A percentile compares a stretch with the other conserved stretches of the same genome.
Conservation (phyloP, 306 rosid species). For the Dicorynia guianensis region DNA sequence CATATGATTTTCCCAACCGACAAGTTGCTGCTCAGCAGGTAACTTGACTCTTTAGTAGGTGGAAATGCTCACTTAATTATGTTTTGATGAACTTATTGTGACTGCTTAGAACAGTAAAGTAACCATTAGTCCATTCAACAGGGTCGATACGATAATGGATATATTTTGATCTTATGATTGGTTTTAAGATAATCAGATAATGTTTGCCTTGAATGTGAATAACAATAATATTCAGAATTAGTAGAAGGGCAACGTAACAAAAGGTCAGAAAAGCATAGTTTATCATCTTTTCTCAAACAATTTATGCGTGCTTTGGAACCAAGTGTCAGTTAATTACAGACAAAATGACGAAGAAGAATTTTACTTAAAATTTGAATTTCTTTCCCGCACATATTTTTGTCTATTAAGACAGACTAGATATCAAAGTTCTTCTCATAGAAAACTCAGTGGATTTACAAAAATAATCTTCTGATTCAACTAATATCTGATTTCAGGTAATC, state of each 20-base stretch:
- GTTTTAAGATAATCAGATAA: not conserved
- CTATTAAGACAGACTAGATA: not conserved
- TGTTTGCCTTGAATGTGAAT: not conserved
- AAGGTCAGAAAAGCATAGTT: not conserved
- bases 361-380: not conserved
- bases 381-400: not conserved
- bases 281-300: not conserved
- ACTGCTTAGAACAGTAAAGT: not conserved
- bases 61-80: not conserved
- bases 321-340: not conserved
- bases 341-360: not conserved
- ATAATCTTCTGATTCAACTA: not conserved
- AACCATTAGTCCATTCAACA: not conserved
- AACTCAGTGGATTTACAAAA: not conserved
- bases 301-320: not conserved
- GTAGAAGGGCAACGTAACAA: not conserved
- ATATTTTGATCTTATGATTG: not conserved
- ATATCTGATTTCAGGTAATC: constrained; percentile 56
- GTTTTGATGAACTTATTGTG: not conserved
- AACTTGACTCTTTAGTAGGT: not conserved
- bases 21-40: constrained; percentile 67
- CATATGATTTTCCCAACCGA: constrained; percentile 66
- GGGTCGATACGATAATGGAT: not conserved
- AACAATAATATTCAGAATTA: not conserved
- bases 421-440: not conserved